Conservation (phyloP, 192 early-diverging fungal species). For the Allomyces arbusculus region DNA sequence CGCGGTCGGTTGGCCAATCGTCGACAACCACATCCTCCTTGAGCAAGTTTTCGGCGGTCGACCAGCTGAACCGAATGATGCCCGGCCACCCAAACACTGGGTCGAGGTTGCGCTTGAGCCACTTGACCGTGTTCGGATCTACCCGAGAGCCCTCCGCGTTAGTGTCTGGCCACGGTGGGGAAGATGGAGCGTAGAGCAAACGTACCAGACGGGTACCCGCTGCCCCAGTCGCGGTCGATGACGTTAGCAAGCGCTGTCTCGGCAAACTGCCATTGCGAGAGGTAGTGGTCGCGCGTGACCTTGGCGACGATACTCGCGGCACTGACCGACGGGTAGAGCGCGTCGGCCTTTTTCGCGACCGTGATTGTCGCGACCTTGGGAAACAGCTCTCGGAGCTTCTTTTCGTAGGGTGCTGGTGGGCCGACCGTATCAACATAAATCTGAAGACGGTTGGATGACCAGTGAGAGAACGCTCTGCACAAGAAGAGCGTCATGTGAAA, state of each 20-base stretch:
- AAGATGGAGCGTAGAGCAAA: neutral
- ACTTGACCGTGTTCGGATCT: slow-evolving; percentile 78
- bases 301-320: slow-evolving; percentile 95
- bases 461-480: neutral
- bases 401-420: slow-evolving; percentile 64
- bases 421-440: slow-evolving; percentile 95
- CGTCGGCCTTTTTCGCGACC: slow-evolving; percentile 88
- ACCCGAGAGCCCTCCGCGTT: neutral
- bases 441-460: slow-evolving; percentile 6
- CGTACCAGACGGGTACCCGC: slow-evolving; percentile 46
- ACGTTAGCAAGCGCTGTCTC: slow-evolving; percentile 1
- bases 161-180: neutral
- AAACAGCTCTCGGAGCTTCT: slow-evolving; percentile 51
- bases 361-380: slow-evolving; percentile 48
- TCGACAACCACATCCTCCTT: slow-evolving; percentile 34
- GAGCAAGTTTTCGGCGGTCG: slow-evolving; percentile 55
- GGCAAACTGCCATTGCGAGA: slow-evolving; percentile 18
- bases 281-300: slow-evolving; percentile 26
- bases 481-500: neutral
- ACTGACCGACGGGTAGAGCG: slow-evolving; percentile 77
- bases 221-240: slow-evolving; percentile 1
- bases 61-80: slow-evolving; percentile 87
- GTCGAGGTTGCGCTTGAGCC: slow-evolving; percentile 61
- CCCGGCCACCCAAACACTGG: slow-evolving; percentile 81
- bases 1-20: slow-evolving; percentile 18